Base-by-base conservation (phyloP, 257 asterid genomes). In the Rehmannia glutinosa region DNA sequence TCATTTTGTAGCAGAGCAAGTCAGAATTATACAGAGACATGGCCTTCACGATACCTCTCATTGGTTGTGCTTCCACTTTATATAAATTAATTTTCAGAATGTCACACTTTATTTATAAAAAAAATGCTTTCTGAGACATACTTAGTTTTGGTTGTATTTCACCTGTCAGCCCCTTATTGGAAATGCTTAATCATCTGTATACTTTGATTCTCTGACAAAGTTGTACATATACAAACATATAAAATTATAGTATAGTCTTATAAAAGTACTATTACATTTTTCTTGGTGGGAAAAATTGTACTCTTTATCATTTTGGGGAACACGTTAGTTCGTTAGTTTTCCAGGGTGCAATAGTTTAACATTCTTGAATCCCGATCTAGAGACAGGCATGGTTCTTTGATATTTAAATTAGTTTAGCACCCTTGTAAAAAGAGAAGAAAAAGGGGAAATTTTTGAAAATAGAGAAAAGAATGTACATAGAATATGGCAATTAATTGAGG, bases 221-320 rank as follows among this genome's bases (percentile, higher is more conserved):
- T 47, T 54, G 53, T 41, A 3, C 10, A 45, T 28, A 46, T 17
- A 6, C 61, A n/a, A 35, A 57, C 12, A 64, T 10, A 16, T 15
- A 42, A 15, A 46, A 8, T 28, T 43, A 13, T 5, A 52, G 24
- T 0, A 0, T 7, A n/a, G 51, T n/a, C 12, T n/a, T n/a, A n/a
- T n/a, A n/a, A n/a, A n/a, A n/a, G n/a, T n/a, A n/a, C 54, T 54
- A 27, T 13, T 24, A 5, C 6, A 6, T 17, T 7, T 24, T 67
- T n/a, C 12, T 52, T 62, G 39, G 53, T n/a, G 46, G 69, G 53
- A 62, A 62, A 38, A 70, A n/a, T 68, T 19, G 61, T 55, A 39
- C 12, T 56, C 79, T 74, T 74, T n/a, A 67, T 67, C 71, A 72
- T 63, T 75, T 79, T 67, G 80, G 78, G 80, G 75, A 62, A 72